Evolutionary conservation across 495 filamentous ascomycete genomes (phyloP), one percentile per base, ranked within the genome.

Genomic region (Hyaloscypha variabilis): DNA sequence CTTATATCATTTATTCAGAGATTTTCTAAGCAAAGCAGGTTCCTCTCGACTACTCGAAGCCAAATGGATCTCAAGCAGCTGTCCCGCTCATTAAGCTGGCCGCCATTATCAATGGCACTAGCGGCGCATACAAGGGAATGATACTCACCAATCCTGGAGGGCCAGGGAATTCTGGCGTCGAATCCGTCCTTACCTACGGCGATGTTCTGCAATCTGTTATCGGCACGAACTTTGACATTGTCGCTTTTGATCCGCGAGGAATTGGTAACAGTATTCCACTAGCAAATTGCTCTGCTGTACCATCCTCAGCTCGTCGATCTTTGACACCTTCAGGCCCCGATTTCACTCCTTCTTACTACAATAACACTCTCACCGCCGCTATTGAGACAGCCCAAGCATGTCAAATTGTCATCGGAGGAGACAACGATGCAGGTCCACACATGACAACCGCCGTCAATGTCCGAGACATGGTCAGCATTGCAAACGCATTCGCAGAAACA

Each of bases 171-270:
- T 31, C 66, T 19, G 66, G 46, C 24, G 31, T 61, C 19, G 17
- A 55, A 3, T 53, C 10, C 49, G 17, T 60, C 25, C 46, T 64
- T 24, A 10, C 60, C 25, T 28, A 30, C 14, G 60, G 36, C 23
- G 34, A 19, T 19, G 1, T 3, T 25, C 24, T 34, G 8, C 6
- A 21, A 30, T 5, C 24, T 30, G 19, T 63, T 6, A 52, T 62
- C 31, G 58, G 63, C n/a, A 62, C 75, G n/a, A 69, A 75, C 58
- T 80, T 75, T 54, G 81, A 84, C 58, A 75, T 85, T 42, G 71
- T 86, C 21, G 77, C 81, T 14, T 86, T 81, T 72, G 84, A 87
- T 61, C 84, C 83, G 13, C 78, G 84, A 5, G 84, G 83, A 8
- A 75, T 86, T 30, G 83, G 83, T 52, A 72, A 73, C 8, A 82